These are phyloP conservation scores for Anastatica hierochuntica DNA, from an alignment of 345 rosid genomes.

Conservation along the genomic window DNA sequence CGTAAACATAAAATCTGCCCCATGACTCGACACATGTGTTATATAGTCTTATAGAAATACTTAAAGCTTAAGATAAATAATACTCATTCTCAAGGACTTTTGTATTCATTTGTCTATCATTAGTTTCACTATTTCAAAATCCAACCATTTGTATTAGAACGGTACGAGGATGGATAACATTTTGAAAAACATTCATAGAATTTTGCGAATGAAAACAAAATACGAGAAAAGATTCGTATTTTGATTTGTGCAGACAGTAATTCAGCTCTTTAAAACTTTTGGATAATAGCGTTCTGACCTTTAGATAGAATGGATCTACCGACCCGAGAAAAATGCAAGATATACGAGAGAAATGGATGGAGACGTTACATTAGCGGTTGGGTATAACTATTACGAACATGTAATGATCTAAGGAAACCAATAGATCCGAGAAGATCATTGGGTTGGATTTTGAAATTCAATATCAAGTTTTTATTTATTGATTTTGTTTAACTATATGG, in stretches of 20 bases:
- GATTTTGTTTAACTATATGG: not conserved
- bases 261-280: too few species aligned
- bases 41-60: not conserved
- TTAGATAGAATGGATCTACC: too few species aligned
- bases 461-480: not conserved
- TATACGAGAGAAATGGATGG: not conserved
- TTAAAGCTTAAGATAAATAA: slow-evolving; percentile 20
- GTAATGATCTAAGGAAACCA: slow-evolving; percentile 8
- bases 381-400: not conserved
- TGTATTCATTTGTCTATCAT: slow-evolving; percentile 9
- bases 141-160: too few species aligned
- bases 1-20: slow-evolving; percentile 20
- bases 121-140: not conserved
- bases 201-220: too few species aligned
- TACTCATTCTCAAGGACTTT: slow-evolving; percentile 10
- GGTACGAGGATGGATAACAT: too few species aligned
- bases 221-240: too few species aligned
- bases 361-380: not conserved
- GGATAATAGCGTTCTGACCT: too few species aligned
- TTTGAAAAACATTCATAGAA: too few species aligned
- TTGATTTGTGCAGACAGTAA: too few species aligned
- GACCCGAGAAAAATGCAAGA: not conserved
- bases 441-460: slow-evolving; percentile 1
- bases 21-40: not conserved
- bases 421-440: slow-evolving; percentile 21